These are phyloP conservation scores for Heritiera fomes DNA, from an alignment of 345 rosid genomes.

Conservation along the genomic window DNA sequence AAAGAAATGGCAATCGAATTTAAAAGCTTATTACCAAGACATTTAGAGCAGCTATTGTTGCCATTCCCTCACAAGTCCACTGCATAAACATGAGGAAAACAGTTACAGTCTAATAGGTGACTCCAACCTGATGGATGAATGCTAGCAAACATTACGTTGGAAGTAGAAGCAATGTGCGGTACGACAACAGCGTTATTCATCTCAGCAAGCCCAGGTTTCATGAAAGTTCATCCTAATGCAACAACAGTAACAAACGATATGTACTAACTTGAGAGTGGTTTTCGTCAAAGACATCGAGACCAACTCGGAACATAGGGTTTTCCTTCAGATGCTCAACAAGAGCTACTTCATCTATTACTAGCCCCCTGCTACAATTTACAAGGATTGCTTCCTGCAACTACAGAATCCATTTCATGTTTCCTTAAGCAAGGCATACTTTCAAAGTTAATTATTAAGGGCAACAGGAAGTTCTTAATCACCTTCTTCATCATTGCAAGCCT, in stretches of 20 bases:
- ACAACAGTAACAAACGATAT: constrained; percentile 7
- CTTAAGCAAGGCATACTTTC: constrained; percentile 6
- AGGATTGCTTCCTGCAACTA: constrained; percentile 82
- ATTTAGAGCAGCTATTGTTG: constrained; percentile 90
- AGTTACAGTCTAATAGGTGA: not conserved
- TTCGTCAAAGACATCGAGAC: constrained; percentile 94
- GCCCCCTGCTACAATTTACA: constrained; percentile 94
- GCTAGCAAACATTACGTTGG: constrained; percentile 60
- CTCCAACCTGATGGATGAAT: not conserved
- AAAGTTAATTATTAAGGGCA: not conserved
- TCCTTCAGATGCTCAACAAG: constrained; percentile 81
- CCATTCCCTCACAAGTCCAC: constrained; percentile 99
- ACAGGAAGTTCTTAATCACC: constrained; percentile 39
- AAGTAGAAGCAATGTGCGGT: constrained; percentile 97
- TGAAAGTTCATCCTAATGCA: constrained; percentile 79
- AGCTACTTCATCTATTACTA: constrained; percentile 89
- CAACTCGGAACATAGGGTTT: constrained; percentile 95
- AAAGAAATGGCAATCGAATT: not conserved
- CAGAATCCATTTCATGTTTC: not conserved
- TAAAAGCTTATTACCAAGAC: constrained; percentile 53
- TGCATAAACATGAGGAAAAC: constrained; percentile 26
- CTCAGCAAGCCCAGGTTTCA: constrained; percentile 97
- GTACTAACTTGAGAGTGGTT: not conserved
- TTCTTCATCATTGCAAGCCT: constrained; percentile 91
- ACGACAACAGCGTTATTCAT: constrained; percentile 89